These are phyloP conservation scores for Lachnellula arida DNA, from an alignment of 2,329 filamentous ascomycete genomes.

Conservation along the genomic window DNA sequence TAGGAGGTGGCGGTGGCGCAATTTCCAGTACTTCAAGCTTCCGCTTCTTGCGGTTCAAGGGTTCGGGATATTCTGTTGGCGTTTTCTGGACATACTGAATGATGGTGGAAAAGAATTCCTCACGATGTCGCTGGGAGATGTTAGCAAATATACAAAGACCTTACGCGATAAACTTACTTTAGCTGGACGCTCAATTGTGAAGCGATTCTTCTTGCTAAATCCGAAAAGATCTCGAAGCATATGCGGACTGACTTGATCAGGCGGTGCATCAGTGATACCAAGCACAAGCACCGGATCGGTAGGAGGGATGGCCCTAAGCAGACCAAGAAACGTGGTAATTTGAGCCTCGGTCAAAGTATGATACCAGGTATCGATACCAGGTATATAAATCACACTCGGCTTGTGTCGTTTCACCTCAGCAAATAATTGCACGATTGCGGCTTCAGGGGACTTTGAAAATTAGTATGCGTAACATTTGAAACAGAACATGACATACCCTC, in stretches of 20 bases:
- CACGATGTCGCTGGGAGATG: conserved; percentile 51
- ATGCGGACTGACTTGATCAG: conserved; percentile 54
- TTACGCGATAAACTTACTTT: conserved; percentile 41
- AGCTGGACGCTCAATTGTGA: conserved; percentile 62
- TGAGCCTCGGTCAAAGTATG: conserved; percentile 53
- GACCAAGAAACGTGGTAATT: conserved; percentile 75
- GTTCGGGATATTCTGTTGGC: conserved; percentile 83
- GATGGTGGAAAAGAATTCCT: conserved; percentile 73
- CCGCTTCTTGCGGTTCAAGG: conserved; percentile 79
- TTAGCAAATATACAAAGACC: conserved; percentile 25
- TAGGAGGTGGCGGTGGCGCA: conserved; percentile 66
- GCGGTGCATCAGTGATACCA: conserved; percentile 71
- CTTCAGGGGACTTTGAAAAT: conserved; percentile 48
- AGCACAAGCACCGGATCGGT: conserved; percentile 86
- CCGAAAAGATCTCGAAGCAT: conserved; percentile 79
- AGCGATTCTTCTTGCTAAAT: conserved; percentile 75
- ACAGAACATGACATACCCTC: conserved; percentile 47
- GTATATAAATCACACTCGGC: conserved; percentile 92
- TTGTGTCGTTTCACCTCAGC: conserved; percentile 91
- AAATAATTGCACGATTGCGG: conserved; percentile 85
- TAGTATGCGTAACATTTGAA: conserved; percentile 3
- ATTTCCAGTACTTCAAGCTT: conserved; percentile 72
- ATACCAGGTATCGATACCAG: conserved; percentile 86
- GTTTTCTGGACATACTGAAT: conserved; percentile 72
- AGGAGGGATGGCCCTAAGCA: conserved; percentile 77